phyloP scores from a whole-genome alignment of 441 rosid genomes.

The Manihot esculenta region DNA sequence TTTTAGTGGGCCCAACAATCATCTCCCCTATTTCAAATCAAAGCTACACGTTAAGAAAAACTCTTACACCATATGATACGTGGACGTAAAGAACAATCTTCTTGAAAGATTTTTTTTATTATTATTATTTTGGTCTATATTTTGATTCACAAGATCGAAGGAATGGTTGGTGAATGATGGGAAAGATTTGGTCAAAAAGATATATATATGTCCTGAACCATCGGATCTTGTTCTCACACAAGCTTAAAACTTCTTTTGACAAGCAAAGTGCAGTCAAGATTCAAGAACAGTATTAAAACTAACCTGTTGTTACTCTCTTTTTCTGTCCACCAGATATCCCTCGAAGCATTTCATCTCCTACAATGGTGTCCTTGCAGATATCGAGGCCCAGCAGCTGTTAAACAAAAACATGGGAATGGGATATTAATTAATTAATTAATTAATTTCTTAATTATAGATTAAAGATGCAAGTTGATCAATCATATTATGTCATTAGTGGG shows the following conservation, averaged over 20 bases:
- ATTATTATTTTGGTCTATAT: too few relatives aligned
- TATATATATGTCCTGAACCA: too few relatives aligned
- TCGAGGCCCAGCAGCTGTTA: slow-evolving; percentile 83
- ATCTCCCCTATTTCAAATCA: slow-evolving; percentile 63
- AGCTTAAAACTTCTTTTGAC: too few relatives aligned
- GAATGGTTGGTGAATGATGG: too few relatives aligned
- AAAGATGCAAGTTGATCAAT: neutral
- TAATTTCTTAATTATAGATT: too few relatives aligned
- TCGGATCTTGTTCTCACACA: too few relatives aligned
- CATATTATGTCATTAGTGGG: neutral
- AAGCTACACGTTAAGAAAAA: neutral
- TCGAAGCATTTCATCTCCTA: slow-evolving; percentile 83
- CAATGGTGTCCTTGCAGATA: slow-evolving; percentile 83
- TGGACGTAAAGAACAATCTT: too few relatives aligned
- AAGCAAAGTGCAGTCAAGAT: too few relatives aligned
- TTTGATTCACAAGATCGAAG: too few relatives aligned
- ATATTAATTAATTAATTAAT: neutral
- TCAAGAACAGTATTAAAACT: neutral
- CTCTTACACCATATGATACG: too few relatives aligned
- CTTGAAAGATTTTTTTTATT: too few relatives aligned
- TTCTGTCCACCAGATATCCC: slow-evolving; percentile 95
- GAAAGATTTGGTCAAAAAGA: too few relatives aligned
- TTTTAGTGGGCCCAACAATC: slow-evolving; percentile 93
- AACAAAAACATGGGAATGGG: neutral
- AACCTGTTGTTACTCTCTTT: slow-evolving; percentile 89